Evolutionary conservation across 225 moss, liverwort and hornwort genomes (phyloP).

Genomic region (Physcomitrium patens): DNA sequence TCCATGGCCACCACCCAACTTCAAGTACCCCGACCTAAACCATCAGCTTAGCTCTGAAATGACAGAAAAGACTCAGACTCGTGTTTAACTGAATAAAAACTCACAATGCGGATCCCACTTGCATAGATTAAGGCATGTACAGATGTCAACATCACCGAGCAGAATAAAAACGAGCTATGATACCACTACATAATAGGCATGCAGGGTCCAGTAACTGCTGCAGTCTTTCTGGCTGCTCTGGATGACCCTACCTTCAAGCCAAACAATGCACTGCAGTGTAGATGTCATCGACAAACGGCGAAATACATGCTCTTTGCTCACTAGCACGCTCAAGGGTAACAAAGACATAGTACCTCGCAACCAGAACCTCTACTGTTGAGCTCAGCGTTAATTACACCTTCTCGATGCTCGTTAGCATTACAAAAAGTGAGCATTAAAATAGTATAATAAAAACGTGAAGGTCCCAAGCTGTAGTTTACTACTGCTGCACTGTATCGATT

Average conservation of each 20-base stretch:
- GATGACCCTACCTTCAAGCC: conserved; percentile 12
- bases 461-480: conserved; percentile 28
- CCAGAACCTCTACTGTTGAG: not conserved
- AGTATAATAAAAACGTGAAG: too few relatives aligned
- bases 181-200: not conserved
- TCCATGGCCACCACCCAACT: conserved; percentile 66
- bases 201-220: conserved; percentile 17
- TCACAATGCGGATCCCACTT: conserved; percentile 15
- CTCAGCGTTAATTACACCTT: not conserved
- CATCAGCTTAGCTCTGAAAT: conserved; percentile 50
- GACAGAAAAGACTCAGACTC: conserved; percentile 31
- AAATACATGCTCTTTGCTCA: conserved; percentile 1
- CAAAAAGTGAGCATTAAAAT: too few relatives aligned
- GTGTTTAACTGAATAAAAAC: conserved; percentile 12
- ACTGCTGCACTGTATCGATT: conserved; percentile 21
- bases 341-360: conserved; percentile 9
- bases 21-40: conserved; percentile 44
- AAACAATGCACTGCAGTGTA: conserved; percentile 8
- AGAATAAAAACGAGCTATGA: not conserved
- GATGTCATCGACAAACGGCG: not conserved
- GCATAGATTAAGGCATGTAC: not conserved
- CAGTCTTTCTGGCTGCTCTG: conserved; percentile 20
- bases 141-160: conserved; percentile 7
- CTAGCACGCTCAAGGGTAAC: not conserved
- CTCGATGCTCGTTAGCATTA: not conserved